These are phyloP conservation scores for Triticum timopheevii DNA, from an alignment of 176 grass and related monocot genomes.

Conservation along the genomic window DNA sequence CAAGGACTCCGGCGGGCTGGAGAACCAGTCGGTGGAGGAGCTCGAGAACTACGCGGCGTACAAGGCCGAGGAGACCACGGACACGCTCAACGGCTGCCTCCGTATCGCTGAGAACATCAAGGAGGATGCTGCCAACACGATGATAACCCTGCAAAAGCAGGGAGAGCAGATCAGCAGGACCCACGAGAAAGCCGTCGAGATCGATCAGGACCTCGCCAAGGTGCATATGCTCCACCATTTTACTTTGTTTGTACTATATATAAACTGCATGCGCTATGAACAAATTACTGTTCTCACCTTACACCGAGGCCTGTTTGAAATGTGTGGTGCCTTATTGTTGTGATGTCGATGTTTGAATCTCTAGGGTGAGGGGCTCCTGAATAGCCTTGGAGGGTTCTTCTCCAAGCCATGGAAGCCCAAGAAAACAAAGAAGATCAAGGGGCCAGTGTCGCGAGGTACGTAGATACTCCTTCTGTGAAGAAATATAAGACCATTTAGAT, in stretches of 20 bases:
- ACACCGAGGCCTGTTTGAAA: neutral
- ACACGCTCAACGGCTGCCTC: conserved; percentile 52
- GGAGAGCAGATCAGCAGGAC: conserved; percentile 57
- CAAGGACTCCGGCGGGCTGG: conserved; percentile 41
- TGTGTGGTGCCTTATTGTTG: neutral
- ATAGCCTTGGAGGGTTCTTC: conserved; percentile 68
- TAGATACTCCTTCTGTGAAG: neutral
- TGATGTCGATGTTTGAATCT: neutral
- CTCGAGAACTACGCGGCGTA: conserved; percentile 62
- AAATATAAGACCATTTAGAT: too few species aligned
- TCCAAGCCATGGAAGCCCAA: conserved; percentile 81
- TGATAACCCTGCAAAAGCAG: conserved; percentile 58
- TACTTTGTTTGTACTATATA: neutral
- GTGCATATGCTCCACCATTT: neutral
- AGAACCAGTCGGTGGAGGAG: conserved; percentile 65
- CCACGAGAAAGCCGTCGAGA: conserved; percentile 52
- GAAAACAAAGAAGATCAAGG: conserved; percentile 68
- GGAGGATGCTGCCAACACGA: conserved; percentile 49
- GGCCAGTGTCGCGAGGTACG: conserved; percentile 56
- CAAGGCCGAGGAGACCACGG: conserved; percentile 67
- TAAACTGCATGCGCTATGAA: neutral
- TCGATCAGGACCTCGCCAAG: conserved; percentile 66
- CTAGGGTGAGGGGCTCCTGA: conserved; percentile 49
- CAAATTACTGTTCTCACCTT: neutral
- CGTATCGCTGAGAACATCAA: conserved; percentile 70